Evolutionary conservation across 352 stramenopile genomes (phyloP), one percentile per base, ranked within the genome.

Genomic region (Phytophthora cajani): DNA sequence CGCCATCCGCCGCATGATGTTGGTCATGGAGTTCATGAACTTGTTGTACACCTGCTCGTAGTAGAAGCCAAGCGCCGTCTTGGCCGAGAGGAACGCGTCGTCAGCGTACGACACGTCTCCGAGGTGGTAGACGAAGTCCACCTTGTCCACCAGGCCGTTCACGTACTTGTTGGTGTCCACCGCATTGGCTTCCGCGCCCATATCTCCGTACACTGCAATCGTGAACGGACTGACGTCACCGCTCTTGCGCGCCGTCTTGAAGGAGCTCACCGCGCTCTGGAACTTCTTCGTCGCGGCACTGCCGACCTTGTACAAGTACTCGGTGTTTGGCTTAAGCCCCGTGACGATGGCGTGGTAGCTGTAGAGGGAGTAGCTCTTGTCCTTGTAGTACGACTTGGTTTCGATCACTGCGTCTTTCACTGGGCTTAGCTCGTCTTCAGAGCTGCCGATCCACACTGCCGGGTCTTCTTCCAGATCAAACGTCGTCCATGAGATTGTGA

Each of bases 21-120:
- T 70, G 4, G 78, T 65, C 62, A 91, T 75, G 21, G 70, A 69
- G 33, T 85, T 80, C 83, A 95, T 89, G 79, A 78, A 95, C 38
- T 74, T 67, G 64, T 95, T 91, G 69, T 85, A 95, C 3, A 77
- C 25, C 59, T 80, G 53, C 54, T 83, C 76, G 55, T 83, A 83
- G 53, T 65, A 79, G 40, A 80, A 80, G 0, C 63, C 76, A 8
- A 77, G 65, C 3, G 61, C 52, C 7, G 58, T 70, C 21, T 72
- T 69, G n/a, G 66, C 64, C 2, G 64, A 67, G 6, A 79, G 64
- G 49, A 72, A 78, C 12, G 62, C 58, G 23, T 76, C 67, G 56
- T 77, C 68, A 7, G 72, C 72, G 53, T 79, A 79, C 23, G 72
- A 73, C 3, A 77, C 50, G 50, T 79, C 72, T 21, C 68, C 72